A percentile compares a stretch with the other conserved stretches of the same genome.
Conservation (phyloP, 371 early-diverging fungal species). For the Fennellomyces sp. region DNA sequence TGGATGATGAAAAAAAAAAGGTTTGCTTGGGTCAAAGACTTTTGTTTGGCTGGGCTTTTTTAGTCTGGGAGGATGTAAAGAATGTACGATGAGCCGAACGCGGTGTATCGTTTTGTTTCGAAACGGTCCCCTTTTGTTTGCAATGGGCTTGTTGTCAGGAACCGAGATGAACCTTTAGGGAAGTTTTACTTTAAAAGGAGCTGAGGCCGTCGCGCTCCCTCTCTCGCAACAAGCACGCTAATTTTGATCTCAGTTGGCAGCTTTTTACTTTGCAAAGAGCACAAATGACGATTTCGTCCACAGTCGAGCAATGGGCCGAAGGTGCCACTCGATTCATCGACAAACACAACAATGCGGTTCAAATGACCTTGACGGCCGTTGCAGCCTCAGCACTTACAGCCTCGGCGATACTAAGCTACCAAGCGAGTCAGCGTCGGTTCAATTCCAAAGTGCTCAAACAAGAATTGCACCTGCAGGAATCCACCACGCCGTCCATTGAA, state of each 20-base stretch:
- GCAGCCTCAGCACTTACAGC: conserved; percentile 66
- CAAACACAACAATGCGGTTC: conserved; percentile 20
- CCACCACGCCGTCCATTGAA: not conserved
- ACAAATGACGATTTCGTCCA: not conserved
- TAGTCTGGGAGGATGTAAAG: not conserved
- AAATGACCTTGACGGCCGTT: conserved; percentile 46
- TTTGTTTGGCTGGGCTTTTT: not conserved
- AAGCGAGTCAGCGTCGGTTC: conserved; percentile 36
- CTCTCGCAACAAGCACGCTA: no score
- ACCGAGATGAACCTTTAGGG: conserved; percentile 5
- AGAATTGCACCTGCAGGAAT: conserved; percentile 10
- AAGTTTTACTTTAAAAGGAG: no score
- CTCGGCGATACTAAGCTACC: conserved; percentile 49
- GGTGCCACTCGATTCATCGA: conserved; percentile 8
- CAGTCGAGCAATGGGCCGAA: not conserved
- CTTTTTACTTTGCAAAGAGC: not conserved
- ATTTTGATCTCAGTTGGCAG: not conserved
- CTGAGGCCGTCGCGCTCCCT: no score
- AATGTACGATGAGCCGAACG: not conserved
- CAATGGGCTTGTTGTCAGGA: not conserved
- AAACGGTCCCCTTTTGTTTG: not conserved
- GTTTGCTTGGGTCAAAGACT: no score
- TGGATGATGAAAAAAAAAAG: not conserved
- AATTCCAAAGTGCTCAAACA: conserved; percentile 36
- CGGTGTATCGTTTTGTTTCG: not conserved